Base-by-base conservation (phyloP, 2,329 filamentous ascomycete species). In the Talaromyces sp. region DNA sequence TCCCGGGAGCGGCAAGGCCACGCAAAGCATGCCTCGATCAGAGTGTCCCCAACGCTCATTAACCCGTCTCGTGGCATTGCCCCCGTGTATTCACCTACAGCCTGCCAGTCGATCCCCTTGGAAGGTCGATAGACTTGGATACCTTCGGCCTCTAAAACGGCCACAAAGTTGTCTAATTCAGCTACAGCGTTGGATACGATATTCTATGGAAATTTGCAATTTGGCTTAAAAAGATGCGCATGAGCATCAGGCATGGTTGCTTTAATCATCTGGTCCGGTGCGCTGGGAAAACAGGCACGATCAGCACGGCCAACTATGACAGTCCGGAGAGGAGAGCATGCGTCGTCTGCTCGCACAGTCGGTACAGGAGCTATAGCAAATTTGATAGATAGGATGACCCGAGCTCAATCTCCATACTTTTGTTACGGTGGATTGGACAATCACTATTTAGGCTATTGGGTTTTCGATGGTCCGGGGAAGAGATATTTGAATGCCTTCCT, bases 31-130 rank as follows among this genome's bases (percentile, higher is more conserved):
- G 72, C 66, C 58, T 73, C 72, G 43, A 73, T 70, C 9, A 73
- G 56, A 3, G 65, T 68, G 56, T 67, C 69, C 24, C 70, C 71
- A 29, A 74, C 69, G 12, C 64, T 68, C 65, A 74, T 67, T 9
- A 73, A 56, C n/a, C 68, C 65, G 58, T 74, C 72, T 11, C 70
- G 67, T 6, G 71, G 70, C 70, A 74, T 74, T 21, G 71, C 65
- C 4, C 70, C 70, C 0, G 71, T 73, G 60, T 74, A 74, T 12
- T 56, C 41, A 46, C 11, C 21, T 19, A 17, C 41, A 21, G 7
- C 6, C n/a, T n/a, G 41, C 41, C 41, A 46, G 41, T 46, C 21
- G n/a, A 46, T 24, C 3, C 41, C 41, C 41, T 19, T 24, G n/a
- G 41, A 12, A 19, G n/a, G n/a, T 24, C 41, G 41, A 12, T 46